Evolutionary conservation across 345 rosid species (phyloP).

Genomic region (Eucalyptus sp.): DNA sequence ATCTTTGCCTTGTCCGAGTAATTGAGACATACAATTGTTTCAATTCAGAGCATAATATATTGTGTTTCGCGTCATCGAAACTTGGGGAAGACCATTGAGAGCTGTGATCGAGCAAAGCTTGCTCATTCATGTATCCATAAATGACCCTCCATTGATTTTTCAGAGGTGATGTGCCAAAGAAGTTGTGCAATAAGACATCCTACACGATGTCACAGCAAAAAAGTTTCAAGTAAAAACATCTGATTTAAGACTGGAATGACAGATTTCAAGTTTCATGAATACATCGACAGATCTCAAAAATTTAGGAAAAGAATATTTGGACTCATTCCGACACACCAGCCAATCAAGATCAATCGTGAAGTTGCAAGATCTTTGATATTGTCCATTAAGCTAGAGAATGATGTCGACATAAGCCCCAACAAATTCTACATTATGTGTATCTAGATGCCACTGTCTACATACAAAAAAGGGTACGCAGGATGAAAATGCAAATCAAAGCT

Average conservation of each 20-base stretch:
- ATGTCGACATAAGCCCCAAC: not conserved
- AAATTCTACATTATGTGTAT: no score
- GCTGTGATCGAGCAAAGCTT: not conserved
- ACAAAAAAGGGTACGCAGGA: not conserved
- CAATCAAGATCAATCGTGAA: not conserved
- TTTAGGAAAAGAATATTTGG: not conserved
- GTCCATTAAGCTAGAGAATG: not conserved
- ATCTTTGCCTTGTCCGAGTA: slow-evolving; percentile 42
- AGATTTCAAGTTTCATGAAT: not conserved
- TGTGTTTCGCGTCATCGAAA: slow-evolving; percentile 24
- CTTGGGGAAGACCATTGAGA: slow-evolving; percentile 2
- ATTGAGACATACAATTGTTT: slow-evolving; percentile 20
- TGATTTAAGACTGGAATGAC: not conserved
- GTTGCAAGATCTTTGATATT: not conserved
- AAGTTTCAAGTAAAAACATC: not conserved
- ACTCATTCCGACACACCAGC: not conserved
- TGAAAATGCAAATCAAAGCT: not conserved
- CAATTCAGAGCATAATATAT: slow-evolving; percentile 29
- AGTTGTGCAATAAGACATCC: slow-evolving; percentile 41
- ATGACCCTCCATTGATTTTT: slow-evolving; percentile 38
- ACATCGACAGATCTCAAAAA: not conserved
- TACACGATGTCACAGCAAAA: not conserved
- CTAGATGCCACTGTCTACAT: not conserved
- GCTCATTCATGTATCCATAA: slow-evolving; percentile 17
- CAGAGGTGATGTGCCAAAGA: slow-evolving; percentile 38